Evolutionary conservation across 768 basidiomycete species (phyloP).

Genomic region (Phylloporus sp.): DNA sequence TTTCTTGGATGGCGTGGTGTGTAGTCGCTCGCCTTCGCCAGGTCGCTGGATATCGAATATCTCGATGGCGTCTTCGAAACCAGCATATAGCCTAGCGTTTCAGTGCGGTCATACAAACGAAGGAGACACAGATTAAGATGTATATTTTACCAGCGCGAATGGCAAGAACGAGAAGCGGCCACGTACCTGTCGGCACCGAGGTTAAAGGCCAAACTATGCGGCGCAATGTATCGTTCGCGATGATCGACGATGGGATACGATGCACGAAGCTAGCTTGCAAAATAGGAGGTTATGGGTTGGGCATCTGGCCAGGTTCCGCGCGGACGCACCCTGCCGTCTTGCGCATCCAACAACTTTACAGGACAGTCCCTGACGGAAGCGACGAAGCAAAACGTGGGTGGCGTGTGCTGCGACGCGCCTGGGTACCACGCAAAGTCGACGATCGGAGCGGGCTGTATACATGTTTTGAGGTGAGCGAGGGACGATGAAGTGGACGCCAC

Average conservation of each 20-base stretch:
- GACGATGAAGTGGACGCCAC: background rate
- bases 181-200: constrained; percentile 55
- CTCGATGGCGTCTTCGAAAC: constrained; percentile 81
- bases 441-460: constrained; percentile 62
- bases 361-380: constrained; percentile 82
- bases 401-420: constrained; percentile 51
- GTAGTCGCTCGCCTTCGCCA: constrained; percentile 66
- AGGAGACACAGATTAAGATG: background rate
- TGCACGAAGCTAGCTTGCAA: constrained; percentile 64
- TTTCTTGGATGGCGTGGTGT: constrained; percentile 68
- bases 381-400: constrained; percentile 75
- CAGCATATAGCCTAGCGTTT: constrained; percentile 64
- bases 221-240: constrained; percentile 84
- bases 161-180: background rate
- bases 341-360: constrained; percentile 78
- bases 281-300: background rate
- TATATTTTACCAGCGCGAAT: no score
- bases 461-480: constrained; percentile 20
- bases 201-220: constrained; percentile 80
- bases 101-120: background rate
- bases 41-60: constrained; percentile 73
- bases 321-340: constrained; percentile 64
- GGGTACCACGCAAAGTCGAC: constrained; percentile 87
- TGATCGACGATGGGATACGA: constrained; percentile 93
- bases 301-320: background rate